A percentile compares a stretch with the other conserved stretches of the same genome.
Evolutionary conservation across 768 basidiomycete species (phyloP).

Genomic region (Podaxis carcinomalis): DNA sequence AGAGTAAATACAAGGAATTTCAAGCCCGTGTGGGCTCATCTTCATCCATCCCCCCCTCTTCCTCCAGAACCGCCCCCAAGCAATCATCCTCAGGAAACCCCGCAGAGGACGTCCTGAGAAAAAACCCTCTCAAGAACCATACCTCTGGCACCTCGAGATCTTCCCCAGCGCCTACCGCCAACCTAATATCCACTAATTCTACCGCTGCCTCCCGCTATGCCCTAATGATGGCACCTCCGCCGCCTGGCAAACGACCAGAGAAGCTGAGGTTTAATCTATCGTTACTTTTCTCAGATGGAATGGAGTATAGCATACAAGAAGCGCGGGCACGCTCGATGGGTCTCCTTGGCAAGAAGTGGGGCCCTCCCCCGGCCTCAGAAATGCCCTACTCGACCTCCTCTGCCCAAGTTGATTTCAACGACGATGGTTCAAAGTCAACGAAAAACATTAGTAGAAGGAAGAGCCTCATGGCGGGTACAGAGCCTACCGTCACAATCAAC

Average conservation of each 20-base stretch:
- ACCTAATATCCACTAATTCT: conserved; percentile 28
- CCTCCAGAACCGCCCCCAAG: conserved; percentile 20
- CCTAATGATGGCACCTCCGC: conserved; percentile 66
- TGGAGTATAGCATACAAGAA: conserved; percentile 85
- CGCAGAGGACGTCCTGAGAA: conserved; percentile 8
- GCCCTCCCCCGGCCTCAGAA: conserved; percentile 51
- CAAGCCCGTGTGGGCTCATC: conserved; percentile 51
- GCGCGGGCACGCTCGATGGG: conserved; percentile 79
- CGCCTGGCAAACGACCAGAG: conserved; percentile 68
- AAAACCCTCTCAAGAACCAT: conserved; percentile 9
- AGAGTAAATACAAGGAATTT: conserved; percentile 78
- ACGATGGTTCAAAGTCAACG: conserved; percentile 47
- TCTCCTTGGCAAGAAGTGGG: conserved; percentile 81
- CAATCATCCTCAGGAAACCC: conserved; percentile 1
- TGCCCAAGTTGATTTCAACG: conserved; percentile 55
- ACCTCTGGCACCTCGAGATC: conserved; percentile 12
- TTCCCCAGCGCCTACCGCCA: conserved; percentile 21
- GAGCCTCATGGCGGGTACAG: conserved; percentile 39
- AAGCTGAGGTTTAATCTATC: conserved; percentile 64
- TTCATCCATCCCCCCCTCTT: conserved; percentile 25
- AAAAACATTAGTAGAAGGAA: conserved; percentile 43
- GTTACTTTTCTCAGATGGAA: conserved; percentile 66
- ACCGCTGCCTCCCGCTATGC: conserved; percentile 57
- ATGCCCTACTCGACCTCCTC: conserved; percentile 28
- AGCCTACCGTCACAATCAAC: conserved; percentile 93